Percentiles rank a stretch among this genome's conserved stretches.
phyloP scores from a whole-genome alignment of 345 rosid genomes.

The Syzygium jambos region DNA sequence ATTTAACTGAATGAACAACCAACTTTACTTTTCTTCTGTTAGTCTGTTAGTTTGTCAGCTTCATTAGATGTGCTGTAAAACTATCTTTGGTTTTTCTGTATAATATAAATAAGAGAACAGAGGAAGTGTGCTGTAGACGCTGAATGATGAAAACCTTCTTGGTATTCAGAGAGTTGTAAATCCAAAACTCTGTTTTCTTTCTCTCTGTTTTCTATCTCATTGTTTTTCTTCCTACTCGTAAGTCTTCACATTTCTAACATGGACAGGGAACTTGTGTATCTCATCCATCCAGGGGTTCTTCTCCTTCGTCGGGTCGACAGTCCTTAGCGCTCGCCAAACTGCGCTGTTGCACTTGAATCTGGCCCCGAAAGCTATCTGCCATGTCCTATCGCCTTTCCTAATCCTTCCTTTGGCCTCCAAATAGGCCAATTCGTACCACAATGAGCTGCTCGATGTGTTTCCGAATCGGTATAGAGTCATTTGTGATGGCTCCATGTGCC shows the following conservation, averaged over 20 bases:
- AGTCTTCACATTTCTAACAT: not conserved
- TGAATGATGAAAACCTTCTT: too few species aligned
- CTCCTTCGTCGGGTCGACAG: slow-evolving; percentile 26
- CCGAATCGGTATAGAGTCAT: slow-evolving; percentile 73
- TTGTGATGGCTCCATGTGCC: slow-evolving; percentile 78
- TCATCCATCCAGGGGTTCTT: slow-evolving; percentile 55
- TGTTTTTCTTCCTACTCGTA: too few species aligned
- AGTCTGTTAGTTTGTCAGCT: too few species aligned
- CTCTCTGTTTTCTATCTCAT: too few species aligned
- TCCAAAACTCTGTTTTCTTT: too few species aligned
- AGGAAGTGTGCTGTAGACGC: too few species aligned
- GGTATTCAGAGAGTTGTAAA: too few species aligned
- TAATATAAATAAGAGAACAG: too few species aligned
- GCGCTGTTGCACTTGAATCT: slow-evolving; percentile 72
- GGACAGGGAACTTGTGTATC: slow-evolving; percentile 22
- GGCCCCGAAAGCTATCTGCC: slow-evolving; percentile 73
- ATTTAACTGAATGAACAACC: too few species aligned
- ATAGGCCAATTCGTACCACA: slow-evolving; percentile 70
- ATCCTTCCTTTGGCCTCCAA: slow-evolving; percentile 59
- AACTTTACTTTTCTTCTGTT: too few species aligned
- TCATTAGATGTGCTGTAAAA: too few species aligned
- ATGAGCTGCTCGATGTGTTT: slow-evolving; percentile 59
- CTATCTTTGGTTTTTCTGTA: too few species aligned
- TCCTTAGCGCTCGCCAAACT: slow-evolving; percentile 39
- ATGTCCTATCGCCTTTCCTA: slow-evolving; percentile 45